Conservation (phyloP, 306 rosid species). For the Inga oerstediana region DNA sequence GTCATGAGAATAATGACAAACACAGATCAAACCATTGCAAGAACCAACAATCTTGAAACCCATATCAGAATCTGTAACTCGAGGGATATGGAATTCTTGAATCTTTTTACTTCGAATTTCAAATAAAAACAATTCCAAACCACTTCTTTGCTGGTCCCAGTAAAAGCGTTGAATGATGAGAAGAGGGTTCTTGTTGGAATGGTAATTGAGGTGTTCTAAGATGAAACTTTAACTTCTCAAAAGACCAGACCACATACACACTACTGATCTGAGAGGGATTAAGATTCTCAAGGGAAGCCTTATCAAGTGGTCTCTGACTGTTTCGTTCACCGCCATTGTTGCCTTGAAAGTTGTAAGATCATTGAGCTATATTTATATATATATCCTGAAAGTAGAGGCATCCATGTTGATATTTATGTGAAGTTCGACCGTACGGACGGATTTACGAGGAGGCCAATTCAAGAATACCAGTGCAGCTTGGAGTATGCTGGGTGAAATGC, state of each 20-base stretch:
- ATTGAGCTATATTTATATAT: background rate
- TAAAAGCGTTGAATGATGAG: slow-evolving; percentile 33
- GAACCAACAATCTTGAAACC: slow-evolving; percentile 41
- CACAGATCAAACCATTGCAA: slow-evolving; percentile 39
- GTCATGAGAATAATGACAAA: slow-evolving; percentile 32
- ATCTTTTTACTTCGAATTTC: slow-evolving; percentile 14
- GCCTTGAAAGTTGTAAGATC: background rate
- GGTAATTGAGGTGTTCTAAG: background rate
- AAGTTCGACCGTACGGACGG: background rate
- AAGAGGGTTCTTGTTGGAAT: slow-evolving; percentile 1
- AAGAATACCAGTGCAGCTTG: background rate
- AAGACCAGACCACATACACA: background rate
- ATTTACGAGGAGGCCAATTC: slow-evolving; percentile 2
- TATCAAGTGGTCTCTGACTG: background rate
- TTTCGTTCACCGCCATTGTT: background rate
- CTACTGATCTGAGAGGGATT: background rate
- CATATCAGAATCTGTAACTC: slow-evolving; percentile 32
- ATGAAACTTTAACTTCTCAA: background rate
- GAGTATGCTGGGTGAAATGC: background rate
- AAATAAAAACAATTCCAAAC: slow-evolving; percentile 27
- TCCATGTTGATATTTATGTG: background rate
- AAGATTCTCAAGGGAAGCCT: slow-evolving; percentile 8
- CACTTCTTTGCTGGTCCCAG: background rate
- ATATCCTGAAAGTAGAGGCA: background rate
- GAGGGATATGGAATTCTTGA: slow-evolving; percentile 27